Evolutionary conservation across 495 filamentous ascomycete genomes (phyloP).

Genomic region (Neurospora pannonica): DNA sequence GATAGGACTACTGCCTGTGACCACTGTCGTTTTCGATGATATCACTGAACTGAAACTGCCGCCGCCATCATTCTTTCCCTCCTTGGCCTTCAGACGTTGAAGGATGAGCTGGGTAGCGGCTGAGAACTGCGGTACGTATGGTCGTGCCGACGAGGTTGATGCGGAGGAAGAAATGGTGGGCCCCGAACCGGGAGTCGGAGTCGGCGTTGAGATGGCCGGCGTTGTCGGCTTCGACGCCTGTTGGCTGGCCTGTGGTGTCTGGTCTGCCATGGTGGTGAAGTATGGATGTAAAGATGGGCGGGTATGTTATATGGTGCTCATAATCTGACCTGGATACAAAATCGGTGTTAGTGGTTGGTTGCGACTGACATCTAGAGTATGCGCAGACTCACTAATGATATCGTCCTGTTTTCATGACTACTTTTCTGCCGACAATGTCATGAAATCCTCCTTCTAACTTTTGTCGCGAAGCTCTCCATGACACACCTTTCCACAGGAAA

Average conservation of each 20-base stretch:
- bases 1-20: slow-evolving; percentile 21
- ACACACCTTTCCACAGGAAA: neutral
- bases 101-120: slow-evolving; percentile 50
- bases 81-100: slow-evolving; percentile 38
- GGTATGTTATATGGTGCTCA: neutral
- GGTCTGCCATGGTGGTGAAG: neutral
- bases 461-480: neutral
- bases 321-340: neutral
- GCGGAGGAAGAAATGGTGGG: neutral
- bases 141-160: slow-evolving; percentile 16
- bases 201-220: neutral
- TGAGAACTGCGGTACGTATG: slow-evolving; percentile 43
- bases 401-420: neutral
- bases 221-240: neutral
- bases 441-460: neutral
- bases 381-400: neutral
- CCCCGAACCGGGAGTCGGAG: neutral
- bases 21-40: slow-evolving; percentile 18
- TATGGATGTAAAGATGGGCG: neutral
- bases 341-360: neutral
- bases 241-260: neutral
- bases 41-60: slow-evolving; percentile 25
- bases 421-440: neutral
- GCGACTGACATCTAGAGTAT: neutral
- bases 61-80: neutral